phyloP scores from a whole-genome alignment of 2,329 filamentous ascomycete genomes.

The Neurospora crassa region DNA sequence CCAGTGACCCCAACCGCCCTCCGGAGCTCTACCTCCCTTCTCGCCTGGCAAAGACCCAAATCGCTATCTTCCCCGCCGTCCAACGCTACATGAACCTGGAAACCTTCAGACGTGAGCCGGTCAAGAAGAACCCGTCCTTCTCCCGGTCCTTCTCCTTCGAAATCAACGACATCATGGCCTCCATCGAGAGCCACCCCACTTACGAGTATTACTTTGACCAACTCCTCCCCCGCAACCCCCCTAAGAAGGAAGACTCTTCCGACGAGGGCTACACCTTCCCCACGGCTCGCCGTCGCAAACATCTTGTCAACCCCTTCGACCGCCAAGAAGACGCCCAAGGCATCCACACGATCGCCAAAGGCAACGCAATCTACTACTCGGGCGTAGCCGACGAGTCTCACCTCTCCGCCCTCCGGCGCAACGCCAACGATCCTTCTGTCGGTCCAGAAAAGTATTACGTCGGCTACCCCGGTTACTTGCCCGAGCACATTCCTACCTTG shows the following conservation, averaged over 20 bases:
- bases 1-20: neutral
- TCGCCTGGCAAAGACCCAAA: conserved; percentile 22
- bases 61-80: conserved; percentile 22
- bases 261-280: neutral
- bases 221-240: neutral
- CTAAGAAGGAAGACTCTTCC: neutral
- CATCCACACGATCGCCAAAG: neutral
- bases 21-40: neutral
- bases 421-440: fast-evolving
- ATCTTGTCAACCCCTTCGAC: neutral
- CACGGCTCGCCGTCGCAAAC: neutral
- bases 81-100: conserved; percentile 16
- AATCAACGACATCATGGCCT: neutral
- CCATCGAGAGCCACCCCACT: neutral
- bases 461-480: neutral
- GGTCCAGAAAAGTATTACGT: neutral
- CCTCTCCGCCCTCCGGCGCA: neutral
- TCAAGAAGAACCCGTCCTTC: neutral
- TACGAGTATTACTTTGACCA: neutral
- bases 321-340: neutral
- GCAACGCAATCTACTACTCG: neutral
- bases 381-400: neutral
- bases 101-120: neutral
- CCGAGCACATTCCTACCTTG: neutral
- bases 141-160: neutral